These are phyloP conservation scores for Aureobasidium sp. DNA, from an alignment of 2,329 filamentous ascomycete genomes.

Conservation along the genomic window DNA sequence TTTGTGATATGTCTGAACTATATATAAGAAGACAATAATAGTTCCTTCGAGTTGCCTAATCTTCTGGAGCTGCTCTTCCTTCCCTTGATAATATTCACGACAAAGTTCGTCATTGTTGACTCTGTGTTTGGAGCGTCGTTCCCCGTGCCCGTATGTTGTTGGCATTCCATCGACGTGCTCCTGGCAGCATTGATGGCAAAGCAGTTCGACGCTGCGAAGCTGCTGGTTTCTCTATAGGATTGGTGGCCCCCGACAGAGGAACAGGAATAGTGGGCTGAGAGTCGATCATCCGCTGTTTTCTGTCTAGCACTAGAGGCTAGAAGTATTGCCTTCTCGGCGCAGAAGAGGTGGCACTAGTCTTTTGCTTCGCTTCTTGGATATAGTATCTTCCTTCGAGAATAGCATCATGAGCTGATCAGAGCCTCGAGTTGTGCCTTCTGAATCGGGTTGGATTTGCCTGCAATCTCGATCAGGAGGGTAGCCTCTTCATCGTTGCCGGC, in stretches of 20 bases:
- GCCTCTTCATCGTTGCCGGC: neutral
- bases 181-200: neutral
- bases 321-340: no score
- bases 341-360: neutral
- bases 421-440: conserved; percentile 7
- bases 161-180: neutral
- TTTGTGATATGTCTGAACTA: no score
- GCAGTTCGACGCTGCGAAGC: neutral
- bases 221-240: neutral
- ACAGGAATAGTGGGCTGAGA: neutral
- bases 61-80: neutral
- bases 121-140: neutral
- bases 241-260: neutral
- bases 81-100: neutral
- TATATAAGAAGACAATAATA: neutral
- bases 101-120: no score
- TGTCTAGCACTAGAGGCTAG: neutral
- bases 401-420: neutral
- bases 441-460: neutral
- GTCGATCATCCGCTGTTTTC: neutral
- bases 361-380: neutral
- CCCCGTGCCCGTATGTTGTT: neutral
- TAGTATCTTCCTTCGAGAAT: no score
- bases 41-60: no score
- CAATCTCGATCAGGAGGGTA: neutral